Evolutionary conservation across 768 basidiomycete species (phyloP), one percentile per base, ranked within the genome.

Genomic region (Tulasnella sp.): DNA sequence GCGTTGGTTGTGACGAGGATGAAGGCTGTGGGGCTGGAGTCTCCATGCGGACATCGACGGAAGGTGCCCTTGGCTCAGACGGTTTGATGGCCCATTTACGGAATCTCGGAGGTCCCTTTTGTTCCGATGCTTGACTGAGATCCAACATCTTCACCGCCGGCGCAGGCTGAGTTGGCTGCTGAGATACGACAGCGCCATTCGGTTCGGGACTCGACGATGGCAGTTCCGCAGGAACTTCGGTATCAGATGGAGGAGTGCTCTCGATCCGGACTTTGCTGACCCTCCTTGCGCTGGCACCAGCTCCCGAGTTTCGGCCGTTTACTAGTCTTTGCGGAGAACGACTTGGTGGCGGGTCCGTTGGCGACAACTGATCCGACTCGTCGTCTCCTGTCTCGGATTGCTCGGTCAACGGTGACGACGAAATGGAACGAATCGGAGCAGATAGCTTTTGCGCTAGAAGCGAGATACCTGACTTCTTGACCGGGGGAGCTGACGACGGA

Each of bases 401-500:
- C 44, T 80, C 78, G 4, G 78, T 80, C 41, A 80, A 69, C 20
- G 78, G 78, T 2, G 78, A 80, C 31, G 78, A 78, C 40, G 77
- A 60, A 18, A 54, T 60, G 24, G 77, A 78, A 74, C 28, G 73
- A 12, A 24, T 34, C 6, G 40, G 34, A 22, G 24, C 69, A 20
- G n/a, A 20, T 14, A n/a, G 5, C 31, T 34, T 72, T 12, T 34
- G 69, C 2, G 5, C 9, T 28, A 72, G 40, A 16, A 48, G 40
- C 34, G n/a, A 40, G 76, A 14, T 7, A 34, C 28, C 54, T 7
- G 42, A 11, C 16, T 41, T 50, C 40, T 28, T 42, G 31, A 76
- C 16, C 8, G 31, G 41, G 46, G 4, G 76, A 6, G 31, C n/a
- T n/a, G 42, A 37, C 12, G 40, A 54, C 8, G 28, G n/a, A 28